Conservation (phyloP, 768 basidiomycete species). For the Mycena albidolilacea region DNA sequence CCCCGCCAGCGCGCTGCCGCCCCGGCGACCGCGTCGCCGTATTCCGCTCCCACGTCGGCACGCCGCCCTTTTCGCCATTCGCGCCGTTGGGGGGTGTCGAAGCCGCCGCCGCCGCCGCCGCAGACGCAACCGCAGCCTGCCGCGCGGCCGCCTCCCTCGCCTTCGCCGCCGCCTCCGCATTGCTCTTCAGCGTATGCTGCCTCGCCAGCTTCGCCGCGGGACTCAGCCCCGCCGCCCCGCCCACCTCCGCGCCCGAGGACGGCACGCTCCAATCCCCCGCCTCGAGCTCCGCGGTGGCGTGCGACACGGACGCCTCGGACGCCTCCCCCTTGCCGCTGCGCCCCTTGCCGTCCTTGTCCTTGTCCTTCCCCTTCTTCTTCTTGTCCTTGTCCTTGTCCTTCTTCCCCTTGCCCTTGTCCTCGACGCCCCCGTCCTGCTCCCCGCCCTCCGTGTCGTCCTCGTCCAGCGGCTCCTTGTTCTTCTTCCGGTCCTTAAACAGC, state of each 20-base stretch:
- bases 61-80: conserved; percentile 55
- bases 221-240: conserved; percentile 77
- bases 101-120: conserved; percentile 41
- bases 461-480: conserved; percentile 62
- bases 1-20: conserved; percentile 51
- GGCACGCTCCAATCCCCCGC: conserved; percentile 76
- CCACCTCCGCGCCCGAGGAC: conserved; percentile 52
- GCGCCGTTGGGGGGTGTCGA: conserved; percentile 33
- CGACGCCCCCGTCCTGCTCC: conserved; percentile 55
- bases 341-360: conserved; percentile 54
- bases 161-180: conserved; percentile 82
- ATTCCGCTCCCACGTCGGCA: conserved; percentile 87
- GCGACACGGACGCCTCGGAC: conserved; percentile 81
- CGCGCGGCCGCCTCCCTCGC: conserved; percentile 74
- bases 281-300: conserved; percentile 89
- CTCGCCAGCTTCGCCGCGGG: conserved; percentile 92
- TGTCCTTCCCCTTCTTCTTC: conserved; percentile 66
- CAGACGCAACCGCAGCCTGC: conserved; percentile 68
- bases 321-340: conserved; percentile 76
- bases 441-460: conserved; percentile 56
- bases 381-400: conserved; percentile 74
- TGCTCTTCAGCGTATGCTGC: conserved; percentile 92
- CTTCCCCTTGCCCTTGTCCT: conserved; percentile 72
- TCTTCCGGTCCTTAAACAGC: conserved; percentile 90
- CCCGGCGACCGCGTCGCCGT: conserved; percentile 73